Evolutionary conservation across 352 stramenopile species (phyloP), one percentile per base, ranked within the genome.

Genomic region (Globisporangium megalacanthum): DNA sequence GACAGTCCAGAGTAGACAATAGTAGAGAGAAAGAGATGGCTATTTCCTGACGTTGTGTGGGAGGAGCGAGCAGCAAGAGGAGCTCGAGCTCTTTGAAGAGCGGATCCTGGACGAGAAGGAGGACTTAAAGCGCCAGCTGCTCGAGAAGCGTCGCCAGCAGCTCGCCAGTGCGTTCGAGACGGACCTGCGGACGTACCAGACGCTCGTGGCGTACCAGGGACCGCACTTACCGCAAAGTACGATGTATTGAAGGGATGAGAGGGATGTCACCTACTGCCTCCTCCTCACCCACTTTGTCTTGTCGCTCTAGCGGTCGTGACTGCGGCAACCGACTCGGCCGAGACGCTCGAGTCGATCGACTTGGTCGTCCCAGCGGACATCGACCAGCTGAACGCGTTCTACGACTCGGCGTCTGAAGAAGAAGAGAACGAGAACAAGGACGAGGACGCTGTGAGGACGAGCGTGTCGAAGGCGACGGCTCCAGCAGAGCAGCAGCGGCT

Each of bases 181-280:
- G 52, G 85, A 94, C 49, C 65, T 94, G 47, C 71, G 75, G 63
- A 89, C 80, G 36, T 94, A 94, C 60, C 82, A 91, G 64, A 86
- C 81, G 54, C 61, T 92, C 13, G 66, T 87, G 48, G 70, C 67
- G 35, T 75, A 86, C 59, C 77, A 90, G 41, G 72, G 74, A 49
- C 62, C 68, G n/a, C 50, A 25, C 44, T 14, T 64, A 4, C 37
- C 58, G 1, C 62, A 60, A 10, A 61, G 54, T 14, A 46, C 58
- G 2, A 70, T n/a, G n/a, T n/a, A n/a, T 29, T 29, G 25, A 29
- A 29, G 25, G 20, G 17, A 7, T 1, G 35, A 46, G 13, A 5
- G 10, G 19, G 19, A 25, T 54, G 31, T 4, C 49, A n/a, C n/a
- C n/a, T n/a, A n/a, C n/a, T n/a, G n/a, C n/a, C n/a, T n/a, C n/a